These are phyloP conservation scores for Aureobasidium sp. DNA, from an alignment of 2,329 filamentous ascomycete genomes.

Conservation along the genomic window DNA sequence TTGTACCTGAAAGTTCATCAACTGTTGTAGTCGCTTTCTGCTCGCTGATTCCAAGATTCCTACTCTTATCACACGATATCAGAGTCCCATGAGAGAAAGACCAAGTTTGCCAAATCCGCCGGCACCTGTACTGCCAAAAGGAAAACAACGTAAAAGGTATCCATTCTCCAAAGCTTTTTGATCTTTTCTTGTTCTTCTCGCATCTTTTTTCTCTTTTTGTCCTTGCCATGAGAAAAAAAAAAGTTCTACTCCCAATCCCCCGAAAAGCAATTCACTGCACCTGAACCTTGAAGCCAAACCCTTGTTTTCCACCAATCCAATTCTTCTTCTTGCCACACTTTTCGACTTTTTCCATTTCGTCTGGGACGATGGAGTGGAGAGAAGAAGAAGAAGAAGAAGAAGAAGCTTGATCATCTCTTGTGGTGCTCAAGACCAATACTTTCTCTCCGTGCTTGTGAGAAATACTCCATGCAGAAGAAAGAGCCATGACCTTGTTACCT, in stretches of 20 bases:
- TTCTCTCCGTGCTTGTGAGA: constrained; percentile 35
- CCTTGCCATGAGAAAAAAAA: no score
- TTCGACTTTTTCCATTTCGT: constrained; percentile 37
- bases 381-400: constrained; percentile 21
- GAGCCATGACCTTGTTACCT: constrained; percentile 30
- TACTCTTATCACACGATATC: background rate
- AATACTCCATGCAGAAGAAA: constrained; percentile 36
- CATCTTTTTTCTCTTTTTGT: no score
- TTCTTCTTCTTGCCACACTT: constrained; percentile 55
- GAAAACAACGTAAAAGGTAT: no score
- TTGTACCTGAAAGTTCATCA: background rate
- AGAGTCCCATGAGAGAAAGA: no score
- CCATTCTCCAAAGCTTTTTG: no score
- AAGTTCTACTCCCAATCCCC: no score
- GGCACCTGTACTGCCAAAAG: no score
- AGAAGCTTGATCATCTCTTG: constrained; percentile 29
- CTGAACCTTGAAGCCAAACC: constrained; percentile 34
- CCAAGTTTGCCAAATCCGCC: no score
- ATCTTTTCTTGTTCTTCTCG: no score
- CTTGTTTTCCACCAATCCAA: constrained; percentile 39
- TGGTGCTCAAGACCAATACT: constrained; percentile 32
- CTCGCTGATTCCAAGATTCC: background rate
- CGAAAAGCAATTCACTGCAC: constrained; percentile 19
- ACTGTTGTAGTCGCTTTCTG: background rate
- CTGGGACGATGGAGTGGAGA: constrained; percentile 35